Evolutionary conservation across 2,329 filamentous ascomycete genomes (phyloP).

Genomic region (Dryadomyces sulphureus): DNA sequence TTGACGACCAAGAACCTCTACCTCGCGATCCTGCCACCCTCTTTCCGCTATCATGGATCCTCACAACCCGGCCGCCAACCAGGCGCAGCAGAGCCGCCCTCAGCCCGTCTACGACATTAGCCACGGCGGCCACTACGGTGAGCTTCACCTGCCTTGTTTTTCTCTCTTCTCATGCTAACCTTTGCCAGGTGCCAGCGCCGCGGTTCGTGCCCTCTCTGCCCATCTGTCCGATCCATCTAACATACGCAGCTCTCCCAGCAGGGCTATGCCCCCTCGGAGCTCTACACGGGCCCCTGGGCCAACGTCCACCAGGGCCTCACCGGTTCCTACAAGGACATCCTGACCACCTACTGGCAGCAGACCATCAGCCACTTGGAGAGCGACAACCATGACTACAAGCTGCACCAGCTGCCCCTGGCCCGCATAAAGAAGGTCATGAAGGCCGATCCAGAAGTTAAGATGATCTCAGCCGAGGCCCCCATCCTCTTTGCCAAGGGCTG

Average conservation of each 20-base stretch:
- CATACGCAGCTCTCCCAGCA: constrained; percentile 58
- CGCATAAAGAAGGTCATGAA: constrained; percentile 99
- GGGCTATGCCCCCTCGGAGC: constrained; percentile 80
- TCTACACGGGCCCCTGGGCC: constrained; percentile 89
- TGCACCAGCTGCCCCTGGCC: constrained; percentile 91
- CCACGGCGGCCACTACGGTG: constrained; percentile 68
- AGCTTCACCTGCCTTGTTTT: constrained; percentile 16
- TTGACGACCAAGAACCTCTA: background rate
- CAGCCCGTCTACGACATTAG: constrained; percentile 57
- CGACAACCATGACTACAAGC: constrained; percentile 95
- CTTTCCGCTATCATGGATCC: constrained; percentile 35
- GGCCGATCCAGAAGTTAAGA: constrained; percentile 96
- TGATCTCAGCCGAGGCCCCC: constrained; percentile 97
- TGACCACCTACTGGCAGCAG: constrained; percentile 99
- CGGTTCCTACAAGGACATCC: constrained; percentile 86
- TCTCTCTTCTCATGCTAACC: background rate
- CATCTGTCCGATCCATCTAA: background rate
- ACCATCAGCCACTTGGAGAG: constrained; percentile 90
- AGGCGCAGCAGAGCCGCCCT: constrained; percentile 41
- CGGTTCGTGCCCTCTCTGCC: constrained; percentile 34
- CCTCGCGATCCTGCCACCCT: background rate
- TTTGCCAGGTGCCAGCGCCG: constrained; percentile 47
- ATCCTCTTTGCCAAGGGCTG: constrained; percentile 97
- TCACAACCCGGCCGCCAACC: constrained; percentile 35
- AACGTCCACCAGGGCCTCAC: constrained; percentile 94